Evolutionary conservation across 2,329 filamentous ascomycete genomes (phyloP), one percentile per base, ranked within the genome.

Genomic region (Claviceps quebecensis): DNA sequence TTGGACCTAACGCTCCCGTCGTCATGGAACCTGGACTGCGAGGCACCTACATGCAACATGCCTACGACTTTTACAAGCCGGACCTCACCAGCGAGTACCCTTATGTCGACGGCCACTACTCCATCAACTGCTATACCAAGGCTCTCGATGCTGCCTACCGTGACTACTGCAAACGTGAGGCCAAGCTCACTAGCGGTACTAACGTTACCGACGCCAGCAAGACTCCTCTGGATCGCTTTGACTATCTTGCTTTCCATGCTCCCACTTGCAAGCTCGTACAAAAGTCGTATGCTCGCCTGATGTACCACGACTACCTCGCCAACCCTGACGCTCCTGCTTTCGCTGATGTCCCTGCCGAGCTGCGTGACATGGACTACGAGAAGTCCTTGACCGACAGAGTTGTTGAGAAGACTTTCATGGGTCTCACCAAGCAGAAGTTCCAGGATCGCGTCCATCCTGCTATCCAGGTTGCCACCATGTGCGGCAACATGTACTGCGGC

Each of bases 1-100:
- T 91, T 60, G 86, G 86, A 52, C 86, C 86, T 53, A 73, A 90
- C 64, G 86, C 86, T 49, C 86, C 86, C 52, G 72, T 91, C 56
- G 84, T 83, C 55, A 73, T 85, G 57, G 86, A 91, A 71, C 80
- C 86, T 49, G 87, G 87, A 65, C 79, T 89, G 64, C 83, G 86
- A 63, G 86, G 84, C 65, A 83, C 76, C 61, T 88, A 87, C 74
- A 84, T 90, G 81, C 76, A 83, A 68, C 86, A 91, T 71, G 83
- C 83, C 61, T 93, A 91, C 69, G 86, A 91, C 69, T 91, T 91
- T 69, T 91, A 88, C 81, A 91, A 91, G 81, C 86, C 86, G 62
- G 86, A 91, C 69, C 74, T 91, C 58, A 86, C 86, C 63, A 87
- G 83, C 77, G 86, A 91, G 72, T 91, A 91, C 72, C 86, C 86